A percentile compares a stretch with the other conserved stretches of the same genome.
Evolutionary conservation across 305 asterid genomes (phyloP).

Genomic region (Ruellia speciosa): DNA sequence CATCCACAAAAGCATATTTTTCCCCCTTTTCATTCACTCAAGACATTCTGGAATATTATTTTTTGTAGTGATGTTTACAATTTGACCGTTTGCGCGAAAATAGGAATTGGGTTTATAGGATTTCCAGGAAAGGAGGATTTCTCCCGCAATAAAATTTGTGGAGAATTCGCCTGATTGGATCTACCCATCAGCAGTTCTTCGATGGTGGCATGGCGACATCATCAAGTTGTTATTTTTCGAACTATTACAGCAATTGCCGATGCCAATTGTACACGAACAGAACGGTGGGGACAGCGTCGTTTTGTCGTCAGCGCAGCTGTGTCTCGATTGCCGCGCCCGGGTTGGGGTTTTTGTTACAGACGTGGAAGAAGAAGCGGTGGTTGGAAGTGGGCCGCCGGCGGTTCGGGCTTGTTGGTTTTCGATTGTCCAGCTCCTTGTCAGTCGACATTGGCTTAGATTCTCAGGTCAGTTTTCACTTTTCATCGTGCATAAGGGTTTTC

Average conservation of each 20-base stretch:
- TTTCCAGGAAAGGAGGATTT: neutral
- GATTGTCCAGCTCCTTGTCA: conserved; percentile 63
- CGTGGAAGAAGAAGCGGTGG: conserved; percentile 32
- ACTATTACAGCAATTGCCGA: conserved; percentile 27
- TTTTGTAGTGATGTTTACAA: neutral
- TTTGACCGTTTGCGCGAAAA: neutral
- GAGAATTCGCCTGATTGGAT: too few relatives aligned
- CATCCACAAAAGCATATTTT: conserved; percentile 25
- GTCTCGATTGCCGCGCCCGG: conserved; percentile 27
- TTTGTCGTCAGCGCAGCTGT: conserved; percentile 28
- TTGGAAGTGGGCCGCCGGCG: conserved; percentile 37
- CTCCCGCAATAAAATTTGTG: too few relatives aligned
- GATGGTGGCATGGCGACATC: conserved; percentile 47
- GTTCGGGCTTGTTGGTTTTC: conserved; percentile 43
- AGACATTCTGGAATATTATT: neutral
- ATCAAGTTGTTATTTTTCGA: conserved; percentile 26
- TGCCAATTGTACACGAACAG: conserved; percentile 47
- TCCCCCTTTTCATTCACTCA: neutral
- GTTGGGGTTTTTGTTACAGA: conserved; percentile 28
- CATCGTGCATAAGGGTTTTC: conserved; percentile 14
- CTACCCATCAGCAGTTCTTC: conserved; percentile 4
- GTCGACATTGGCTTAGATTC: conserved; percentile 71
- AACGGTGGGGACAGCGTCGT: conserved; percentile 31
- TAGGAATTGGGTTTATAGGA: neutral
- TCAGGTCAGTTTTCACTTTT: conserved; percentile 33